Percentiles rank a stretch among this genome's conserved stretches.
Evolutionary conservation across 2,329 filamentous ascomycete genomes (phyloP).

Genomic region (Neoarthrinium moseri): DNA sequence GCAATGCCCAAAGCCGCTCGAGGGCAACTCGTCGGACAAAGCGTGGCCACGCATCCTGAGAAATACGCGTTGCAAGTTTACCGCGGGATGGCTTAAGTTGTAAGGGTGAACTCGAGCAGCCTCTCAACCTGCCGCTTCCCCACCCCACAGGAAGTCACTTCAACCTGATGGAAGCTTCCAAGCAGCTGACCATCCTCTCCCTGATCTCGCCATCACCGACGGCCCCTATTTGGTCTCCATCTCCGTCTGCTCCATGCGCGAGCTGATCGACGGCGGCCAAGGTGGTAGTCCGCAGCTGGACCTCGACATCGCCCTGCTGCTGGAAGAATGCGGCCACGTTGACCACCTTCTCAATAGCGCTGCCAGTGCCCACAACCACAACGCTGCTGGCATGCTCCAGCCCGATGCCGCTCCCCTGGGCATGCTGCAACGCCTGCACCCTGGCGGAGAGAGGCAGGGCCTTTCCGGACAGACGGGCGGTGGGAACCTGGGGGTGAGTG

Average conservation of each 20-base stretch:
- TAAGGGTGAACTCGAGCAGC: constrained; percentile 48
- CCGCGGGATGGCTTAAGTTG: too few relatives aligned
- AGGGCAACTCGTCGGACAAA: too few relatives aligned
- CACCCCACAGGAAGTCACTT: too few relatives aligned
- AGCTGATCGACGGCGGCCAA: constrained; percentile 69
- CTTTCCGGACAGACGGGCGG: constrained; percentile 38
- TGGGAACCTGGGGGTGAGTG: constrained; percentile 20
- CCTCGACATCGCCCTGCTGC: constrained; percentile 55
- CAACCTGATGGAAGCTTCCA: constrained; percentile 48
- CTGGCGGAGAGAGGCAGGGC: constrained; percentile 44
- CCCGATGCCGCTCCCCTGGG: constrained; percentile 25
- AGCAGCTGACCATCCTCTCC: constrained; percentile 47
- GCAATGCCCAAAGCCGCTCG: too few relatives aligned
- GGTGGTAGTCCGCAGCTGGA: constrained; percentile 61
- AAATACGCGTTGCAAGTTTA: too few relatives aligned
- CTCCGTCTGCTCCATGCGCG: constrained; percentile 31
- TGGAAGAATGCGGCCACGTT: constrained; percentile 65
- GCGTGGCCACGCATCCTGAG: too few relatives aligned
- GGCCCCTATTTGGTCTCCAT: constrained; percentile 24
- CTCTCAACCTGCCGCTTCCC: too few relatives aligned
- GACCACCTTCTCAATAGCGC: constrained; percentile 63
- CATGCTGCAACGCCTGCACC: constrained; percentile 39
- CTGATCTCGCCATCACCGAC: constrained; percentile 28
- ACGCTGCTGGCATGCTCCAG: constrained; percentile 45
- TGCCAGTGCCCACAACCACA: constrained; percentile 62